Evolutionary conservation across 768 basidiomycete genomes (phyloP).

Genomic region (Thelephora aurantiotincta): DNA sequence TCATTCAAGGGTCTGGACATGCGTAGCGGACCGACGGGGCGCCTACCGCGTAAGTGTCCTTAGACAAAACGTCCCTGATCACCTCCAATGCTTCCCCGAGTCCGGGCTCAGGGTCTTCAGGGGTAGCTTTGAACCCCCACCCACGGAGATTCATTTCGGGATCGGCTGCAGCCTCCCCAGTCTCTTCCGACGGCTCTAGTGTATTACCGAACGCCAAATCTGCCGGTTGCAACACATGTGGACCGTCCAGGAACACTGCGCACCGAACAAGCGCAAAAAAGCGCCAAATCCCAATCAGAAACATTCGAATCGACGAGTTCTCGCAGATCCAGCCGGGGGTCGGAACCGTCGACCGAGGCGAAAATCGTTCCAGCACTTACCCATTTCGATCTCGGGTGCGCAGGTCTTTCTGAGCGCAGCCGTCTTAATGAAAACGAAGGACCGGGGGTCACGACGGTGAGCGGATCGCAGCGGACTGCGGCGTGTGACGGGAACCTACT

Average conservation of each 20-base stretch:
- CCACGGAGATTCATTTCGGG: constrained; percentile 43
- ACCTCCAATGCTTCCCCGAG: constrained; percentile 45
- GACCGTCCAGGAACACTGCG: constrained; percentile 57
- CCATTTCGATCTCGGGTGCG: constrained; percentile 50
- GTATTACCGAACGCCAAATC: constrained; percentile 30
- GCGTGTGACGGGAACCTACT: constrained; percentile 22
- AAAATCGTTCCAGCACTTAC: constrained; percentile 18
- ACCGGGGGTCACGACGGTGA: background rate
- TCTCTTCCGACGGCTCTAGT: constrained; percentile 12
- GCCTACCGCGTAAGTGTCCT: constrained; percentile 54
- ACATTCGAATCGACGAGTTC: too few relatives aligned
- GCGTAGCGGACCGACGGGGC: constrained; percentile 10
- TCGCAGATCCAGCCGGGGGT: too few relatives aligned
- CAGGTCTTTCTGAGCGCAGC: constrained; percentile 62
- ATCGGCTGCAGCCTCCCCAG: constrained; percentile 26
- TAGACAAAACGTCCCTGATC: constrained; percentile 42
- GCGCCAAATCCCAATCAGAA: too few relatives aligned
- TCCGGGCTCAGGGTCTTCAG: constrained; percentile 24
- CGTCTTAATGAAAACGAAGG: constrained; percentile 26
- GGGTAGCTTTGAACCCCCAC: constrained; percentile 50
- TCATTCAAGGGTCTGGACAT: background rate
- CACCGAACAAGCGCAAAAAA: background rate
- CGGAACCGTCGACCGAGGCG: background rate
- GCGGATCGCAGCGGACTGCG: background rate
- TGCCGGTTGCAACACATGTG: constrained; percentile 48